Evolutionary conservation across 1,284 basidiomycete species (phyloP).

Genomic region (Melampsora larici-populina): DNA sequence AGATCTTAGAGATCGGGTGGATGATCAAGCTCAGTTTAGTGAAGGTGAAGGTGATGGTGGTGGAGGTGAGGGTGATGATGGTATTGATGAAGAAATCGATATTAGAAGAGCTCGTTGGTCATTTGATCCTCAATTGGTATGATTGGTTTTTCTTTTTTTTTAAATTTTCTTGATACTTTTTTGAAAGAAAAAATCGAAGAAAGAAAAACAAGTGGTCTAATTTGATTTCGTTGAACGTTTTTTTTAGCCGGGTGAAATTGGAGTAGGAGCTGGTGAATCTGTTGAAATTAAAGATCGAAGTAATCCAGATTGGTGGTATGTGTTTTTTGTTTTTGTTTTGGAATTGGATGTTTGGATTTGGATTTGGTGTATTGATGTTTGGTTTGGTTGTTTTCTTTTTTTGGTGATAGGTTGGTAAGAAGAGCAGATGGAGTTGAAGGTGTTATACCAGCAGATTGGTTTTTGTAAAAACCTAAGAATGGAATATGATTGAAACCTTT

Average conservation of each 20-base stretch:
- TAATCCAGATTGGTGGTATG: conserved; percentile 43
- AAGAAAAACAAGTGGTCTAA: background rate
- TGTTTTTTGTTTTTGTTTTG: too few species aligned
- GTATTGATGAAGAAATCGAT: conserved; percentile 7
- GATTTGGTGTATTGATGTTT: background rate
- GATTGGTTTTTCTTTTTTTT: background rate
- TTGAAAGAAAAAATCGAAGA: too few species aligned
- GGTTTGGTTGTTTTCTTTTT: background rate
- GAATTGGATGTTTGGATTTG: too few species aligned
- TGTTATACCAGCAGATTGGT: conserved; percentile 41
- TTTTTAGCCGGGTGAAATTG: conserved; percentile 42
- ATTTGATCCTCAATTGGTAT: conserved; percentile 39
- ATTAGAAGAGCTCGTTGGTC: conserved; percentile 37
- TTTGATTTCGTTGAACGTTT: background rate
- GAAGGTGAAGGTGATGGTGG: too few species aligned
- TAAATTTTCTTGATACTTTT: conserved; percentile 10
- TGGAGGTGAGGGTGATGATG: too few species aligned
- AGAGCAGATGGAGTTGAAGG: conserved; percentile 39
- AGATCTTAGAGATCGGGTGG: background rate
- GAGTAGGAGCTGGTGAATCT: conserved; percentile 31
- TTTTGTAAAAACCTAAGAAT: too few species aligned
- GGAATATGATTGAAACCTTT: too few species aligned
- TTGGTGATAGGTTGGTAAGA: conserved; percentile 17
- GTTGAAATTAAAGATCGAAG: conserved; percentile 33
- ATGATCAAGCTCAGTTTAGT: background rate